phyloP scores from a whole-genome alignment of 2,329 filamentous ascomycete genomes.

The Fusarium sp. region DNA sequence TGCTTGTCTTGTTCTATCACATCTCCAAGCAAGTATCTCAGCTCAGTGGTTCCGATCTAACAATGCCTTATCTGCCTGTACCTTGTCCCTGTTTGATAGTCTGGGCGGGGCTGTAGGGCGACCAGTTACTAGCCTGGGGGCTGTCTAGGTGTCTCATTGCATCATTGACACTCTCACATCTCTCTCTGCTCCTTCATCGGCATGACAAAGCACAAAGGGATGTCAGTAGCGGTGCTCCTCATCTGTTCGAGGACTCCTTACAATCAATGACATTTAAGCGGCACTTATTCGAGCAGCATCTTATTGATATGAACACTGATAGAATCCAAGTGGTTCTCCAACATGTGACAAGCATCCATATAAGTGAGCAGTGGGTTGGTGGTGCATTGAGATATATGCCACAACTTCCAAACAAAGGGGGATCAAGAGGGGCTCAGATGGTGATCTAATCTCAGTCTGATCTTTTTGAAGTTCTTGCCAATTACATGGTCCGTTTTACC shows the following conservation, averaged over 20 bases:
- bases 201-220: not conserved
- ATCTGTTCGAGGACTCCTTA: not conserved
- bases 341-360: not conserved
- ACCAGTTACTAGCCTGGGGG: not conserved
- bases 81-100: not conserved
- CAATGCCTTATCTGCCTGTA: not conserved
- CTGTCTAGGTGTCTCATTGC: not conserved
- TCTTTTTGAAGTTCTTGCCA: not conserved
- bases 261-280: not conserved
- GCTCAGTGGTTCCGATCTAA: constrained; percentile 1
- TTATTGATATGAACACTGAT: not conserved
- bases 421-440: not conserved
- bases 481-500: not conserved
- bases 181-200: not conserved
- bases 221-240: not conserved
- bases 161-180: not conserved
- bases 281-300: not conserved
- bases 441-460: not conserved
- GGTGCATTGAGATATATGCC: not conserved
- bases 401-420: not conserved
- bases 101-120: not conserved
- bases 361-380: not conserved
- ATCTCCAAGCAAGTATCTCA: constrained; percentile 22
- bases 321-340: not conserved
- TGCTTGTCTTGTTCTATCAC: constrained; percentile 24